Base-by-base conservation (phyloP, 129 eudicot genomes). In the Flaveria robusta region DNA sequence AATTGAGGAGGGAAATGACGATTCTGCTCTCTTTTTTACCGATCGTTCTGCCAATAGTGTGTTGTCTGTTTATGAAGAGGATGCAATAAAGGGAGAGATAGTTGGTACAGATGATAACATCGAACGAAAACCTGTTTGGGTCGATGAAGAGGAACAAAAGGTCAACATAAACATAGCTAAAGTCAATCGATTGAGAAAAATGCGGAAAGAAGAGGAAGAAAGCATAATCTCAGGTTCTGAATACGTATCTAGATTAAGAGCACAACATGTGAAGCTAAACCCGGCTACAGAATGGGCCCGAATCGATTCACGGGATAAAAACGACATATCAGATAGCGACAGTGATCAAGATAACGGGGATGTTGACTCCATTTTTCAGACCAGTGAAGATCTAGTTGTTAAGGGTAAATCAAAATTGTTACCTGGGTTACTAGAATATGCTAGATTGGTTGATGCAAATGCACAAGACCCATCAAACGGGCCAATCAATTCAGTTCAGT, bases 221-320 rank as follows among this genome's bases (percentile, higher is more conserved):
- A 87, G 81, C 19, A 68, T 89, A 41, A 91, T 94, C 20, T 74
- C 89, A 13, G 99, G 96, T n/a, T 70, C 89, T 10, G 82, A 87
- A 0, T 94, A 94, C 68, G 96, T 87, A 5, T 79, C 94, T 24
- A 87, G 99, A 58, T 81, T 94, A 75, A 84, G 99, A 81, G 99
- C 97, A 72, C 99, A 89, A 34, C 99, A 94, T 68, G 66, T 75
- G 52, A 91, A 94, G 84, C 82, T 94, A 74, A 91, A 89, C 83
- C 96, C 93, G 11, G 79, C 88, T 37, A 91, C 97, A 3, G 90
- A 91, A 46, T 94, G 99, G 99, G 99, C 99, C 24, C 81, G 81
- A 2, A 83, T 79, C 16, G 87, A 85, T 66, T 75, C 90, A 45
- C 80, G 46, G 22, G 77, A 43, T 1, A 79, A 59, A 46, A 54